Conservation (phyloP, 768 basidiomycete genomes). For the Cystofilobasidium capitatum region DNA sequence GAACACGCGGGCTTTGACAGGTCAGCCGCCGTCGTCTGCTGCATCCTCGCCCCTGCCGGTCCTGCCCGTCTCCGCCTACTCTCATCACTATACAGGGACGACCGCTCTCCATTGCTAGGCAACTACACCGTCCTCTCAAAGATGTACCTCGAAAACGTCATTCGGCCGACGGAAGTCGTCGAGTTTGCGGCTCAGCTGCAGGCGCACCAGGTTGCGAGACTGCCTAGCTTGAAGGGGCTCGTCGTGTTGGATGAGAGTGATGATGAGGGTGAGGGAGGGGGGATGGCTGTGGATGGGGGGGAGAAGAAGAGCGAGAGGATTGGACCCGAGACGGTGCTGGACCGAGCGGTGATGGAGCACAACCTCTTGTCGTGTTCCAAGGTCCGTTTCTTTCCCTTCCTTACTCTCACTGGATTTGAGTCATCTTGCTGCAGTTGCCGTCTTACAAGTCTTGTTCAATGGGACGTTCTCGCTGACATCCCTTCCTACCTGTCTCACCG, state of each 20-base stretch:
- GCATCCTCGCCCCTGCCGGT: slow-evolving; percentile 91
- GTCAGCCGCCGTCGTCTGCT: slow-evolving; percentile 85
- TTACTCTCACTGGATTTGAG: too few relatives aligned
- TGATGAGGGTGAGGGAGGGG: slow-evolving; percentile 39
- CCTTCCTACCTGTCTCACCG: neutral
- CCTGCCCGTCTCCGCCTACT: slow-evolving; percentile 89
- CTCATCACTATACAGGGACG: slow-evolving; percentile 86
- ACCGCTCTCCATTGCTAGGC: slow-evolving; percentile 67
- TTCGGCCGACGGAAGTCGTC: slow-evolving; percentile 77
- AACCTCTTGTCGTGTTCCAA: slow-evolving; percentile 93
- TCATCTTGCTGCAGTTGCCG: neutral
- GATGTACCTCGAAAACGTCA: slow-evolving; percentile 97
- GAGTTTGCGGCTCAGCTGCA: slow-evolving; percentile 79
- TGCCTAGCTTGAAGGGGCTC: slow-evolving; percentile 19
- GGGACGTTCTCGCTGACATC: neutral
- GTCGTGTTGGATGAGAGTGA: slow-evolving; percentile 49
- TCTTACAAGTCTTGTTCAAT: too few relatives aligned
- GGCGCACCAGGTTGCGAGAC: slow-evolving; percentile 84
- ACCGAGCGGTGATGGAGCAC: slow-evolving; percentile 97
- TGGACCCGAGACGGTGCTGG: slow-evolving; percentile 89
- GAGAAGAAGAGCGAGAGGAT: slow-evolving; percentile 52
- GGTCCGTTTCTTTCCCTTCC: slow-evolving; percentile 36
- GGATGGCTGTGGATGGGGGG: slow-evolving; percentile 44
- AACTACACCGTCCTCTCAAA: slow-evolving; percentile 86
- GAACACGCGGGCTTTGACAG: too few relatives aligned